phyloP scores from a whole-genome alignment of 179 eudicot species.

The Patellifolia procumbens region DNA sequence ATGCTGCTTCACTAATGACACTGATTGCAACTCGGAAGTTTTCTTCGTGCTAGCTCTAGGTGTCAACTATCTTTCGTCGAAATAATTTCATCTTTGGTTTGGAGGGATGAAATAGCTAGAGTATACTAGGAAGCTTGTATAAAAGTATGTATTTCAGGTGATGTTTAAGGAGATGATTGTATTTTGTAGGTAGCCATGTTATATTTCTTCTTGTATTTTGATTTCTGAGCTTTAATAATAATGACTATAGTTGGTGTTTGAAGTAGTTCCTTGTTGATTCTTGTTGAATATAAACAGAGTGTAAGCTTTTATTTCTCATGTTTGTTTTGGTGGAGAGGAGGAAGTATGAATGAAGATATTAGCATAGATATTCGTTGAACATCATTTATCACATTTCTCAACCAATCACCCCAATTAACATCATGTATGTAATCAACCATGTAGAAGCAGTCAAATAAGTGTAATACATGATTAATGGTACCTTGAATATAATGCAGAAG shows the following conservation, averaged over 20 bases:
- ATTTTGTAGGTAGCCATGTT: not conserved
- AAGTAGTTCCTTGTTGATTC: not conserved
- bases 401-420: too few species aligned
- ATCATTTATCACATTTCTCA: too few species aligned
- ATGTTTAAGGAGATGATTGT: constrained; percentile 15
- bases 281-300: too few species aligned
- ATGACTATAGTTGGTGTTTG: not conserved
- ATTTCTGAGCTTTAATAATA: constrained; percentile 13
- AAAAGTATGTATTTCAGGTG: constrained; percentile 11
- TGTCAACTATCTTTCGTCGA: not conserved
- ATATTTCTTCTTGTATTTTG: not conserved
- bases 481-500: too few species aligned
- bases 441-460: too few species aligned
- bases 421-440: too few species aligned
- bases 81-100: constrained; percentile 8
- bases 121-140: constrained; percentile 20
- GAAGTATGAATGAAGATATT: too few species aligned
- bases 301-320: too few species aligned
- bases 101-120: constrained; percentile 20
- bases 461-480: too few species aligned
- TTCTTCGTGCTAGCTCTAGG: not conserved
- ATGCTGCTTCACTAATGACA: constrained; percentile 42
- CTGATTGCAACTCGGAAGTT: not conserved
- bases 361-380: too few species aligned
- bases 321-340: too few species aligned